Evolutionary conservation across 257 asterid species (phyloP), one percentile per base, ranked within the genome.

Genomic region (Nemophila menziesii): DNA sequence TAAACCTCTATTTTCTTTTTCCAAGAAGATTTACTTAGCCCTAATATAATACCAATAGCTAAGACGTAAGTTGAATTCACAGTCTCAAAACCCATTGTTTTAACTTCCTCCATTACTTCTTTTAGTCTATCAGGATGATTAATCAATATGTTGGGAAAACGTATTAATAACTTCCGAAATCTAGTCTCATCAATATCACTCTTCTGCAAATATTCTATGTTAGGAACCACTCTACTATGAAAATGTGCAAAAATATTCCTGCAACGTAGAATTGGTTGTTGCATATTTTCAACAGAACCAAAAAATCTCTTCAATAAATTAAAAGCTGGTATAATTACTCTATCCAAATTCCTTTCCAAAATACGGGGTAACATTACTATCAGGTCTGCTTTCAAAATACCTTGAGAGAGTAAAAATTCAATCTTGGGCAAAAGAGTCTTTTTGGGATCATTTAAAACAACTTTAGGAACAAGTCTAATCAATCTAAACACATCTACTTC

Each of bases 401-500:
- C 73, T 9, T 56, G 47, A 6, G 66, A 61, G 22, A 20, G 34
- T 47, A 54, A 44, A 41, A 65, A 65, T 10, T 65, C 39, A 46
- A 65, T 43, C 33, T 65, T 65, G 9, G 71, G 71, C 52, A 44
- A 22, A 5, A 65, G 43, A 41, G 48, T 54, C 24, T 39, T 52
- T 21, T 33, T 5, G 10, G 53, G 45, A n/a, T 44, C 18, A 38
- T 57, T 16, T 1, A 5, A 6, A 13, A 62, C 47, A 16, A 48
- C 20, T 43, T 22, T n/a, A 3, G 39, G 10, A 50, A 42, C 20
- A 22, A 22, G 41, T 46, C 22, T 3, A 16, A 58, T 15, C 11
- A 58, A 26, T 21, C 18, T 58, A n/a, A 40, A 16, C 38, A 62
- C 51, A 11, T 56, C 40, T 14, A 46, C 20, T 21, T 50, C 44